phyloP scores from a whole-genome alignment of 2,329 filamentous ascomycete species.

The Tolypocladium guangdongense region DNA sequence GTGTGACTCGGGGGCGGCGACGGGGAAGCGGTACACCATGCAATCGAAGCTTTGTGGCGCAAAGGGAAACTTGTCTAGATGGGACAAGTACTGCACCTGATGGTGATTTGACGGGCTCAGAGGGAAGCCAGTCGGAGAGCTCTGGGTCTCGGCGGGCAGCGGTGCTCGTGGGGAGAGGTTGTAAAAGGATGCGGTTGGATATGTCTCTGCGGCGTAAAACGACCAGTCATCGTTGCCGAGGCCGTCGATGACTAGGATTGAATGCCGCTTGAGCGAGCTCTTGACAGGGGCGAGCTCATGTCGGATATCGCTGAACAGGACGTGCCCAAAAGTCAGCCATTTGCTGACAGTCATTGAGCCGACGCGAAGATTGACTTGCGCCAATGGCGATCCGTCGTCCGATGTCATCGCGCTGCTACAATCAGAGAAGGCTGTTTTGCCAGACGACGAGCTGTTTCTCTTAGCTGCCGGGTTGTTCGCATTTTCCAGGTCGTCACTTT shows the following conservation, averaged over 20 bases:
- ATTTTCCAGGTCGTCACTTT: background rate
- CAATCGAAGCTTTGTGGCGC: conserved; percentile 64
- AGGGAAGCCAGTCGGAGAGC: conserved; percentile 35
- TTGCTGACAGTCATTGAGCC: conserved; percentile 79
- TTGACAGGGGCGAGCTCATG: conserved; percentile 49
- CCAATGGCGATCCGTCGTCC: conserved; percentile 50
- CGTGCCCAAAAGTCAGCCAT: conserved; percentile 76
- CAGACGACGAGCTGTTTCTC: conserved; percentile 22
- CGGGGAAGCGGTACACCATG: conserved; percentile 68
- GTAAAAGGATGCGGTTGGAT: conserved; percentile 64
- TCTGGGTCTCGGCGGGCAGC: conserved; percentile 32
- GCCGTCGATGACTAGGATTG: conserved; percentile 68
- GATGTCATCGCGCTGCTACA: conserved; percentile 36
- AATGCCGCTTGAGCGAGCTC: conserved; percentile 34
- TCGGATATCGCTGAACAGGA: conserved; percentile 70
- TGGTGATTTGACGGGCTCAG: conserved; percentile 59
- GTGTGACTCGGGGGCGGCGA: conserved; percentile 54
- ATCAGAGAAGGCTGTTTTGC: conserved; percentile 28
- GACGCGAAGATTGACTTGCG: conserved; percentile 65
- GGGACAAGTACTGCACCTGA: conserved; percentile 57
- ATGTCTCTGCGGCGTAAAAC: conserved; percentile 73
- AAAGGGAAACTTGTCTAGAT: conserved; percentile 61
- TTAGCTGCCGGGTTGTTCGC: conserved; percentile 5
- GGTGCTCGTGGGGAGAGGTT: conserved; percentile 55
- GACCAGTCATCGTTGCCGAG: conserved; percentile 86